These are phyloP conservation scores for Massarina eburnea DNA, from an alignment of 2,329 filamentous ascomycete genomes.

Conservation along the genomic window DNA sequence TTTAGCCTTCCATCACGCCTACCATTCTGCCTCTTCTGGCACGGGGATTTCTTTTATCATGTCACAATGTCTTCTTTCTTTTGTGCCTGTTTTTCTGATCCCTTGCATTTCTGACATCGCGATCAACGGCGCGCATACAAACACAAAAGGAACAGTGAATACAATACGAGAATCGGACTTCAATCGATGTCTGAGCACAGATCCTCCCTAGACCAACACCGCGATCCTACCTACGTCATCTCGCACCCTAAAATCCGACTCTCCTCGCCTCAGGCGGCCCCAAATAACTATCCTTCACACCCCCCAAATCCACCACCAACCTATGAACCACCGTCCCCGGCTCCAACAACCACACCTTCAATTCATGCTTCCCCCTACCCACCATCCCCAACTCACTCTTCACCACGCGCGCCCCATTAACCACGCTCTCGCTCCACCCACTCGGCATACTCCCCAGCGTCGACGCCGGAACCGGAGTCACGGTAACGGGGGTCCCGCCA, in stretches of 20 bases:
- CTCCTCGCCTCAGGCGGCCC: conserved; percentile 16
- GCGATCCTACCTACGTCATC: background rate
- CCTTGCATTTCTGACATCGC: too few species aligned
- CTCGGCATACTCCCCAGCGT: conserved; percentile 42
- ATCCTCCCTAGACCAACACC: too few species aligned
- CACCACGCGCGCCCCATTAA: conserved; percentile 50
- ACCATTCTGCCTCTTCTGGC: too few species aligned
- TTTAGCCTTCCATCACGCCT: too few species aligned
- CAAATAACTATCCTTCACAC: conserved; percentile 21
- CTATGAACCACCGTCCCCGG: conserved; percentile 14
- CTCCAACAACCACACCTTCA: conserved; percentile 38
- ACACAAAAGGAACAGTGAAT: too few species aligned
- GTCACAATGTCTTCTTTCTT: too few species aligned
- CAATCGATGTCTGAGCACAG: too few species aligned
- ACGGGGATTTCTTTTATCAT: too few species aligned
- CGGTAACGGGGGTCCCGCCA: conserved; percentile 20
- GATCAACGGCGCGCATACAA: too few species aligned
- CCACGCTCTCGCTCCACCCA: conserved; percentile 50
- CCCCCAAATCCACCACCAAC: conserved; percentile 22
- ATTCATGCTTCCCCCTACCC: conserved; percentile 30
- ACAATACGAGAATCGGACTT: too few species aligned
- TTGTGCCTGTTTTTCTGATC: too few species aligned
- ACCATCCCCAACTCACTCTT: conserved; percentile 33
- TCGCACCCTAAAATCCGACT: conserved; percentile 4
- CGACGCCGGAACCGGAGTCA: conserved; percentile 30